A percentile compares a stretch with the other conserved stretches of the same genome.
Conservation (phyloP, 805 yeast species). For the Wickerhamomyces queroliae region DNA sequence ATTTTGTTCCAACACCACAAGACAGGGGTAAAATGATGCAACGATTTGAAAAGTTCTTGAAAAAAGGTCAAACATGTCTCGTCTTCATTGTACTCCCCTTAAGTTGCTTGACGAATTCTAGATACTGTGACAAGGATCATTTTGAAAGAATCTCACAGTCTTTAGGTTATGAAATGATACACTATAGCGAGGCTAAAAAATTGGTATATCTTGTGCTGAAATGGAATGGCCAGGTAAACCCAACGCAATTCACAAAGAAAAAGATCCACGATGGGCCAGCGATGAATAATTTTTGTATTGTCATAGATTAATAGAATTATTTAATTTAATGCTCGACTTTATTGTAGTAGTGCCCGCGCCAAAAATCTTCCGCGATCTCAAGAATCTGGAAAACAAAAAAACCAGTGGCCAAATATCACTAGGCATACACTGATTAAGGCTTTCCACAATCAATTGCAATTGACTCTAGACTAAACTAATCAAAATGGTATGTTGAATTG, state of each 20-base stretch:
- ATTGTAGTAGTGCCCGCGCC: neutral
- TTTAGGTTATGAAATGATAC: constrained; percentile 51
- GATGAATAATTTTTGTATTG: constrained; percentile 68
- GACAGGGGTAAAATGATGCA: constrained; percentile 75
- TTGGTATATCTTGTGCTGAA: constrained; percentile 67
- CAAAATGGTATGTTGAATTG: constrained; percentile 2
- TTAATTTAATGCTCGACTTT: neutral
- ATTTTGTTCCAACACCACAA: constrained; percentile 73
- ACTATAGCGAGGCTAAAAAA: constrained; percentile 58
- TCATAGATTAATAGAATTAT: constrained; percentile 18
- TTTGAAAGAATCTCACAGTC: constrained; percentile 41
- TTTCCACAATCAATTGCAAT: no score
- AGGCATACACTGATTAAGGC: no score
- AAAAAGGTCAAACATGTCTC: constrained; percentile 23
- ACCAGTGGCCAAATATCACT: no score
- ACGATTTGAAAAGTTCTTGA: constrained; percentile 52
- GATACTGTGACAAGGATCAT: constrained; percentile 54
- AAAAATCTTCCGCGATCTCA: neutral
- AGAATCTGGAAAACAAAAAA: no score
- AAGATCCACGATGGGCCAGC: constrained; percentile 50
- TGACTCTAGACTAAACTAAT: no score
- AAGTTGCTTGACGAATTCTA: constrained; percentile 79
- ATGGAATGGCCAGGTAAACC: constrained; percentile 32
- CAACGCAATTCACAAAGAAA: constrained; percentile 28
- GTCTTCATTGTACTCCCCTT: constrained; percentile 82